Evolutionary conservation across 2,329 filamentous ascomycete genomes (phyloP).

Genomic region (Podosphaera xanthii): DNA sequence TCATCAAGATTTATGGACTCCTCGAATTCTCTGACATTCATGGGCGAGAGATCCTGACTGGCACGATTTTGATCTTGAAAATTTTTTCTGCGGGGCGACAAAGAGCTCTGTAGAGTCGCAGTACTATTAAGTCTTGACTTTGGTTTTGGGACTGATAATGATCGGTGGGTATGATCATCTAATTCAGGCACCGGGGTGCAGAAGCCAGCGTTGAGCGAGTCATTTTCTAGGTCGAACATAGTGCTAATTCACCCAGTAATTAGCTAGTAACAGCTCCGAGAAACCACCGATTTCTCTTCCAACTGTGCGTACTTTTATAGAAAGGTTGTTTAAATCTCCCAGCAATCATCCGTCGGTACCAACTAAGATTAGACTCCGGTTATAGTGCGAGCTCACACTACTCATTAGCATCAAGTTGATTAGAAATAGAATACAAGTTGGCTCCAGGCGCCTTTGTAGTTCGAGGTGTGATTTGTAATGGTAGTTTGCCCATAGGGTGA

Average conservation of each 20-base stretch:
- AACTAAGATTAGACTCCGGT: no score
- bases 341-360: no score
- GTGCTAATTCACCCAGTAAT: slow-evolving; percentile 20
- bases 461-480: no score
- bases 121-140: slow-evolving; percentile 42
- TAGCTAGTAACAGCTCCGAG: no score
- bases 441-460: slow-evolving; percentile 10
- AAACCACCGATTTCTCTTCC: no score
- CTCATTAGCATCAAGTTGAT: not conserved
- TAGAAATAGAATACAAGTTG: not conserved
- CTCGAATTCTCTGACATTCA: slow-evolving; percentile 61
- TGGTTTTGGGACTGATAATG: slow-evolving; percentile 32
- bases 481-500: no score
- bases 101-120: slow-evolving; percentile 39
- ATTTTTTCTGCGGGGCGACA: not conserved
- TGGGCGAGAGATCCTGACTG: slow-evolving; percentile 19
- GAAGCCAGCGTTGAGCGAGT: slow-evolving; percentile 36
- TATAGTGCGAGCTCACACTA: no score
- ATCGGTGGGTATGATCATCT: slow-evolving; percentile 64
- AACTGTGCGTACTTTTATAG: not conserved
- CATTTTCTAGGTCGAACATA: slow-evolving; percentile 47
- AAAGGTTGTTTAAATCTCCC: not conserved
- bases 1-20: slow-evolving; percentile 63
- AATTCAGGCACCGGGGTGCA: slow-evolving; percentile 57
- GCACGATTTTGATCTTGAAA: slow-evolving; percentile 19